Evolutionary conservation across 2,329 filamentous ascomycete genomes (phyloP), one percentile per base, ranked within the genome.

Genomic region (Colletotrichum orbiculare): DNA sequence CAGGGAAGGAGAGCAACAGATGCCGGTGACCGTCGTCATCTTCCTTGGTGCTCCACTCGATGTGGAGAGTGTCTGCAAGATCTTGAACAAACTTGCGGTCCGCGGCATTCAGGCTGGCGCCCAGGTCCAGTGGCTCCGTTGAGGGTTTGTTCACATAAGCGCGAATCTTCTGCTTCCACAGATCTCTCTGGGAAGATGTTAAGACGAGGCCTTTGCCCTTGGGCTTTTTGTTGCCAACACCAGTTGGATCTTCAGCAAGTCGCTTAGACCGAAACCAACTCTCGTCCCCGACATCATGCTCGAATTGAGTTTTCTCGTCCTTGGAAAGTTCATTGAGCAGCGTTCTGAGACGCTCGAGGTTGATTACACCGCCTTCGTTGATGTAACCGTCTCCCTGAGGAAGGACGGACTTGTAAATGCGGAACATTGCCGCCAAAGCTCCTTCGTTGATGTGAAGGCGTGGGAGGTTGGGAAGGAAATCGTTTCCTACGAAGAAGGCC

Each of bases 401-500:
- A 65, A 99, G 82, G 42, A 97, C 89, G 52, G 91, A 86, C 79
- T 98, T 98, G 84, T 99, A 99, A 66, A 97, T 89, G 74, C 91
- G 91, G 78, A 99, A 99, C 96, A 99, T 99, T 74, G 96, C 90
- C 33, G 95, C 93, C 77, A 99, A 82, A 25, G 96, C 96, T 69
- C 96, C 96, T 79, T 99, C 96, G 78, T 99, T 99, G 79, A 99
- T 99, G 79, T 99, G 96, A 69, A 99, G 81, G 74, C 96, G 93
- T 6, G 96, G 96, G 64, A 99, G 84, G 79, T 99, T 97, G 3
- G 96, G 96, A 77, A 99, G 86, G 81, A 99, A 99, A 86, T 99
- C 96, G 79, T 99, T 99, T 75, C 96, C 96, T 73, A 99, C 93
- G 78, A 99, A 99, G 82, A 99, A 99, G 52, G 94, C 95, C 94